Base-by-base conservation (phyloP, 2,329 filamentous ascomycete species). In the Aureobasidium sp. region DNA sequence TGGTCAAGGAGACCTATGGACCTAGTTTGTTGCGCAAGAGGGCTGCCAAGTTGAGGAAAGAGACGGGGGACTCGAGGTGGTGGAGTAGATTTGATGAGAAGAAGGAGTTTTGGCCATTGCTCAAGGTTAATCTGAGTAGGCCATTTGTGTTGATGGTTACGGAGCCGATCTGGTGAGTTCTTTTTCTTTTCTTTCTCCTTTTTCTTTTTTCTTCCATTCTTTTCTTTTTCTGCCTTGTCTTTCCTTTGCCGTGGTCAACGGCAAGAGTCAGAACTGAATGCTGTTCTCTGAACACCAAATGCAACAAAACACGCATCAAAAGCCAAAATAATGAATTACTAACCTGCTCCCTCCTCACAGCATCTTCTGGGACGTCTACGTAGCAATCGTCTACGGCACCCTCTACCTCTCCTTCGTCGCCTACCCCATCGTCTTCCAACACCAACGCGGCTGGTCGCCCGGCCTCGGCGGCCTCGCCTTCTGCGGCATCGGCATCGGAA, bases 401-500 rank as follows among this genome's bases (percentile, higher is more conserved):
- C 79, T 97, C 1, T 94, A 94, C 70, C 84, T 96, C 36, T 95
- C 90, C 75, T 96, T 96, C 76, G 87, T 95, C 17, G 90, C 90
- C 14, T 95, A 95, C 72, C 91, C 91, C 0, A 88, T 95, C 63
- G 88, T 96, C 63, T 96, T 94, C 74, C 79, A 81, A 12, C 79
- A 87, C 44, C 75, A 84, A 63, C 87, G 92, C 20, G 90, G 90
- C 64, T 97, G 91, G 92, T 80, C 80, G 2, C 79, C 87, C 0
- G 87, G 89, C 1, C 75, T 88, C 39, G 85, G 87, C 0, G 91
- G 92, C 0, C 82, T 97, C 2, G 83, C 90, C 1, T 97, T 95
- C 73, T 69, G 87, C 6, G 92, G 90, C 12, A 86, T 87, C 53
- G 84, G 84, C 0, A 75, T 82, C n/a, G 84, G 85, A 36, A 76